Conservation (phyloP, 1,139 yeast species). For the Suhomyces choctaworum region DNA sequence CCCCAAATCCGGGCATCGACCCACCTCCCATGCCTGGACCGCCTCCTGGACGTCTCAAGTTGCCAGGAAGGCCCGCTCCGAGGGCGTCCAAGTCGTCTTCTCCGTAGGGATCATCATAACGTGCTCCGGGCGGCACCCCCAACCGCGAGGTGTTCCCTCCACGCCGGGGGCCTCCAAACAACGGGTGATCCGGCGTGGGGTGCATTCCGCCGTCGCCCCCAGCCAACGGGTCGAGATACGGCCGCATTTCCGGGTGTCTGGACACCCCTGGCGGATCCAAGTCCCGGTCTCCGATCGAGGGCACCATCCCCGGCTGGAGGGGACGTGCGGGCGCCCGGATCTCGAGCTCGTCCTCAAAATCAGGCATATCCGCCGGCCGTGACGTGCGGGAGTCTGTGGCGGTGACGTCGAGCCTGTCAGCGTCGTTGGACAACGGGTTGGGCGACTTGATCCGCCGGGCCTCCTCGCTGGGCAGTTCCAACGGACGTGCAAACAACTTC, state of each 20-base stretch:
- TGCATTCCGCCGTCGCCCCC: constrained; percentile 52
- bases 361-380: constrained; percentile 25
- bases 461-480: neutral
- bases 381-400: neutral
- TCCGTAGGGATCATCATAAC: constrained; percentile 56
- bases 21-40: constrained; percentile 7
- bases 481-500: constrained; percentile 9
- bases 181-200: constrained; percentile 52
- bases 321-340: constrained; percentile 14
- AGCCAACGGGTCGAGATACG: constrained; percentile 39
- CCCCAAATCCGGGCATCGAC: constrained; percentile 9
- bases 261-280: constrained; percentile 51
- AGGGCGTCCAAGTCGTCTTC: constrained; percentile 43
- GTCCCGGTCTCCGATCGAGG: constrained; percentile 51
- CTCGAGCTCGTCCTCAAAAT: constrained; percentile 30
- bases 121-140: constrained; percentile 52
- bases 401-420: constrained; percentile 8
- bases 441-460: constrained; percentile 5
- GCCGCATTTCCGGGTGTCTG: constrained; percentile 42
- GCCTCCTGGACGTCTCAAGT: constrained; percentile 27
- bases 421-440: constrained; percentile 11
- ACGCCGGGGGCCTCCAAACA: constrained; percentile 36
- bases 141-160: constrained; percentile 26
- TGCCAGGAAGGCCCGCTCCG: constrained; percentile 52
- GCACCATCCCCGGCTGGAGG: constrained; percentile 17